phyloP scores from a whole-genome alignment of 306 rosid genomes.

The Glycyrrhiza uralensis region DNA sequence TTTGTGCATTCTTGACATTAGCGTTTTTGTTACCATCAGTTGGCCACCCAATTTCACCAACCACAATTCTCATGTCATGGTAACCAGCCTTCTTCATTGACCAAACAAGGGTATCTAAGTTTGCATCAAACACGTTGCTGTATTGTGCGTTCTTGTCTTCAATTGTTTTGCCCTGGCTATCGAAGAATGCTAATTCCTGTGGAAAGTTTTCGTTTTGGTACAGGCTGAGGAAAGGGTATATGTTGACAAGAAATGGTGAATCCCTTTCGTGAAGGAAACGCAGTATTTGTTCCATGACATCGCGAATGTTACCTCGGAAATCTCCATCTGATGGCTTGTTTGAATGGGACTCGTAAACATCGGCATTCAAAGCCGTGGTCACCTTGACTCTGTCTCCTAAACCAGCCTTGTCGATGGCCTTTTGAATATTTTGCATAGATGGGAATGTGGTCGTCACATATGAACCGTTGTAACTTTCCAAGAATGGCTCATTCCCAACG shows the following conservation, averaged over 20 bases:
- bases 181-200: conserved; percentile 55
- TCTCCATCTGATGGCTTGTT: conserved; percentile 61
- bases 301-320: conserved; percentile 45
- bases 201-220: conserved; percentile 47
- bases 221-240: conserved; percentile 82
- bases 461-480: conserved; percentile 49
- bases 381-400: conserved; percentile 52
- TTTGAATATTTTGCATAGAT: conserved; percentile 66
- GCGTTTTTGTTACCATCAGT: conserved; percentile 57
- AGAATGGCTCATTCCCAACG: conserved; percentile 88
- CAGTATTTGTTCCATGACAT: conserved; percentile 35
- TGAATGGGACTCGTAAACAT: conserved; percentile 54
- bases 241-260: conserved; percentile 67
- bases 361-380: conserved; percentile 62
- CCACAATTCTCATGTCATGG: conserved; percentile 33
- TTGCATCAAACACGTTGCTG: conserved; percentile 70
- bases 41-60: conserved; percentile 97
- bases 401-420: conserved; percentile 62
- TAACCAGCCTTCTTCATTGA: conserved; percentile 48
- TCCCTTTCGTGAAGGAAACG: conserved; percentile 32
- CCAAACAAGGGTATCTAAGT: conserved; percentile 59
- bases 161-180: background rate
- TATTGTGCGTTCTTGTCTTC: conserved; percentile 44
- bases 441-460: conserved; percentile 39
- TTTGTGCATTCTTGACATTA: conserved; percentile 33